These are phyloP conservation scores for Lycium barbarum DNA, from an alignment of 257 asterid genomes.

Conservation along the genomic window DNA sequence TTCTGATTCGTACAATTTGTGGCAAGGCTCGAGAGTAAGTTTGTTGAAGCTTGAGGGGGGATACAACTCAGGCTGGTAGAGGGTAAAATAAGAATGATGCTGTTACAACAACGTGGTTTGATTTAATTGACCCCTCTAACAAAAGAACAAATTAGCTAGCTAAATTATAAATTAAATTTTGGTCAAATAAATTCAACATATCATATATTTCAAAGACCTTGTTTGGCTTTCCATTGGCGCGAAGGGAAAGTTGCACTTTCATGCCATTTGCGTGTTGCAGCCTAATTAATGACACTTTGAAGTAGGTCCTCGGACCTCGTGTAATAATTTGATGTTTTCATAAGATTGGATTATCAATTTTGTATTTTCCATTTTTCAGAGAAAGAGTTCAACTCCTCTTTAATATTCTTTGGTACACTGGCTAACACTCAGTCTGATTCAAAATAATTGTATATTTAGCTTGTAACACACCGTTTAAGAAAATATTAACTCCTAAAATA, in stretches of 20 bases:
- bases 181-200: background rate
- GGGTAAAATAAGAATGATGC: too few relatives aligned
- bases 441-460: too few relatives aligned
- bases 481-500: too few relatives aligned
- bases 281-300: background rate
- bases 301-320: background rate
- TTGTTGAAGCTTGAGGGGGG: background rate
- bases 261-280: background rate
- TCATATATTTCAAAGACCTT: background rate
- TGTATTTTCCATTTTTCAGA: too few relatives aligned
- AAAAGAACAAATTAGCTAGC: background rate
- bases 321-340: too few relatives aligned
- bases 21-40: background rate
- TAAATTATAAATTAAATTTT: background rate
- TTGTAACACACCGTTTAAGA: too few relatives aligned
- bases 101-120: background rate
- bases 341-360: too few relatives aligned
- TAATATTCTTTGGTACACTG: too few relatives aligned
- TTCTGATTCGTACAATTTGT: background rate
- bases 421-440: too few relatives aligned
- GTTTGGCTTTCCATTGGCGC: background rate
- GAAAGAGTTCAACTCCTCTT: background rate
- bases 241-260: too few relatives aligned
- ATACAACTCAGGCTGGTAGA: too few relatives aligned
- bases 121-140: background rate